phyloP scores from a whole-genome alignment of 2,329 filamentous ascomycete genomes.

The Cytospora piceicola region DNA sequence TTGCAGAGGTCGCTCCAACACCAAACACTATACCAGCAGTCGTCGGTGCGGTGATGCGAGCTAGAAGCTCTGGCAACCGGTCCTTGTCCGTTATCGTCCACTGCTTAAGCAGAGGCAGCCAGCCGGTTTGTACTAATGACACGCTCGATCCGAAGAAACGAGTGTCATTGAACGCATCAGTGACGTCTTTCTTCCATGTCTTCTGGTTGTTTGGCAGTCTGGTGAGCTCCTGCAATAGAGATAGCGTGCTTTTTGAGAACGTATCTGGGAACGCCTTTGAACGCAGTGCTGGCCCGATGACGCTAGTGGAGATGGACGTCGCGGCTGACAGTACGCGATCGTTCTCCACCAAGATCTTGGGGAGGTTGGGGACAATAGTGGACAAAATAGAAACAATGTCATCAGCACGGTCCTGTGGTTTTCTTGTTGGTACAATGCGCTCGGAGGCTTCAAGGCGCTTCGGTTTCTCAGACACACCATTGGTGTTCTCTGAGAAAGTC shows the following conservation, averaged over 20 bases:
- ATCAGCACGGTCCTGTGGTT: slow-evolving; percentile 59
- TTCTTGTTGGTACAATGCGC: slow-evolving; percentile 40
- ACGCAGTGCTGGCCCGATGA: slow-evolving; percentile 80
- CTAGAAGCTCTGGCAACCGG: slow-evolving; percentile 77
- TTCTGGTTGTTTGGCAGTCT: slow-evolving; percentile 81
- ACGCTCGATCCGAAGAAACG: slow-evolving; percentile 79
- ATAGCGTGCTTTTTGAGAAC: slow-evolving; percentile 71
- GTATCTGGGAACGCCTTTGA: slow-evolving; percentile 88
- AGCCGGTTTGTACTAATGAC: slow-evolving; percentile 69
- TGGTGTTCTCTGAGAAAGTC: slow-evolving; percentile 63
- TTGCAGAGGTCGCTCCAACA: slow-evolving; percentile 91
- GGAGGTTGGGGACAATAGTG: slow-evolving; percentile 76
- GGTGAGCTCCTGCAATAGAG: slow-evolving; percentile 75
- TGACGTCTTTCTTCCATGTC: slow-evolving; percentile 88
- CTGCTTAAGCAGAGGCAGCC: slow-evolving; percentile 83
- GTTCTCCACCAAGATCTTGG: slow-evolving; percentile 80
- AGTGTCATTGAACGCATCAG: slow-evolving; percentile 88
- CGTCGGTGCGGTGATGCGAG: slow-evolving; percentile 79
- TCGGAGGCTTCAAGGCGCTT: slow-evolving; percentile 43
- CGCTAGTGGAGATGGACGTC: slow-evolving; percentile 78
- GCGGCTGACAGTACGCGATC: slow-evolving; percentile 82
- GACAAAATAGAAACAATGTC: slow-evolving; percentile 82
- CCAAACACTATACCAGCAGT: slow-evolving; percentile 97
- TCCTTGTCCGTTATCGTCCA: slow-evolving; percentile 89
- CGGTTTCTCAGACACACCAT: slow-evolving; percentile 44